phyloP scores from a whole-genome alignment of 805 yeast genomes.

The Saccharomyces mikatae region DNA sequence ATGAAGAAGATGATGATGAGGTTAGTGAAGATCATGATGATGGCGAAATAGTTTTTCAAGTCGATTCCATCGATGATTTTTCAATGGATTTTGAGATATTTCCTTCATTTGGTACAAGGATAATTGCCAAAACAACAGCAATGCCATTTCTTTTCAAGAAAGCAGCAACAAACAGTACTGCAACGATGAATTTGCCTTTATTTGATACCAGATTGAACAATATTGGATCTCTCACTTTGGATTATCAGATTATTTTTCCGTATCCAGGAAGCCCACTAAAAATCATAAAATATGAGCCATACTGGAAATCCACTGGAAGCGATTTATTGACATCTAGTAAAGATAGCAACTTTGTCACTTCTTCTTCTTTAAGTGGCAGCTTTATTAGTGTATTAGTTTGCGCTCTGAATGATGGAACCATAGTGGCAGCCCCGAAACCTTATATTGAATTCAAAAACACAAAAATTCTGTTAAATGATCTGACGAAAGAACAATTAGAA shows the following conservation, averaged over 20 bases:
- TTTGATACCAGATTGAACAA: slow-evolving; percentile 73
- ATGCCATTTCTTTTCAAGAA: slow-evolving; percentile 42
- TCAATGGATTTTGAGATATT: slow-evolving; percentile 80
- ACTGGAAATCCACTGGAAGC: slow-evolving; percentile 86
- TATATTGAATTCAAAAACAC: slow-evolving; percentile 40
- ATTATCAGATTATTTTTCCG: slow-evolving; percentile 81
- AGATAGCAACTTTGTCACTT: slow-evolving; percentile 54
- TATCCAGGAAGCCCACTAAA: slow-evolving; percentile 76
- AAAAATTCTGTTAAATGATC: slow-evolving; percentile 51
- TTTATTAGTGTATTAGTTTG: slow-evolving; percentile 66
- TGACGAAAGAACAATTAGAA: slow-evolving; percentile 34
- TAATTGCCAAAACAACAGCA: slow-evolving; percentile 83
- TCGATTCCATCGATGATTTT: slow-evolving; percentile 68
- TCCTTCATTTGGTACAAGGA: slow-evolving; percentile 89
- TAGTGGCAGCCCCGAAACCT: slow-evolving; percentile 70
- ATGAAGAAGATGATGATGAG: slow-evolving; percentile 2
- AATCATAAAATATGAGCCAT: slow-evolving; percentile 87
- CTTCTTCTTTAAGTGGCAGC: slow-evolving; percentile 80
- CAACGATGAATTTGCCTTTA: slow-evolving; percentile 51
- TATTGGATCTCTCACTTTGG: slow-evolving; percentile 72
- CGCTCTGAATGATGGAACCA: slow-evolving; percentile 72
- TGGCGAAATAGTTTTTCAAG: slow-evolving; percentile 72
- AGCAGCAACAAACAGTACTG: slow-evolving; percentile 33
- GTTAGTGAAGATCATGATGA: slow-evolving; percentile 33
- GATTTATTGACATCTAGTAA: slow-evolving; percentile 20